Percentiles rank a stretch among this genome's conserved stretches.
Conservation (phyloP, 768 basidiomycete genomes). For the Melanogaster broomeanus region DNA sequence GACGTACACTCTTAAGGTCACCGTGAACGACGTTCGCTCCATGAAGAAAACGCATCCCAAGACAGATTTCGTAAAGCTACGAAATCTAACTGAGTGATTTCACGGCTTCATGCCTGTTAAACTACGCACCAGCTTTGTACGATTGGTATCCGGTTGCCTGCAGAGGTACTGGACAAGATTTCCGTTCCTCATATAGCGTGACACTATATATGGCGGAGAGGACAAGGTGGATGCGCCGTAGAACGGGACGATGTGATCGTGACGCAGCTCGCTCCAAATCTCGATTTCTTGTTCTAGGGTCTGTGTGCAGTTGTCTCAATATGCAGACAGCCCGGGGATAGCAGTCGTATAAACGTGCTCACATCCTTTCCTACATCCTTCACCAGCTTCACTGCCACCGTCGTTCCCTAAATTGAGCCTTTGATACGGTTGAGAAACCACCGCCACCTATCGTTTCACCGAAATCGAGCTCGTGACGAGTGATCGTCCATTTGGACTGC, state of each 20-base stretch:
- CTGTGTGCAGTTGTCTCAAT: background rate
- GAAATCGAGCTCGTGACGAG: conserved; percentile 27
- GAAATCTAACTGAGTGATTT: background rate
- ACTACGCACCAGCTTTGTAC: background rate
- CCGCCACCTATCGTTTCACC: conserved; percentile 25
- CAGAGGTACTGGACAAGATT: conserved; percentile 7
- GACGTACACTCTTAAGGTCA: conserved; percentile 29
- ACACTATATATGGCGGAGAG: conserved; percentile 6
- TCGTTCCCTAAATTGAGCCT: conserved; percentile 1
- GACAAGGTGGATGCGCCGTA: conserved; percentile 13
- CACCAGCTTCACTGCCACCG: conserved; percentile 4
- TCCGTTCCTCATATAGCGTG: conserved; percentile 8
- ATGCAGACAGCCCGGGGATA: background rate
- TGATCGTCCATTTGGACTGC: conserved; percentile 23
- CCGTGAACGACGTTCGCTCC: conserved; percentile 25
- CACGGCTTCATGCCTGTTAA: too few species aligned
- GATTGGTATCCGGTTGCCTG: background rate
- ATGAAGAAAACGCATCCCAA: conserved; percentile 16
- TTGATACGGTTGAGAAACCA: conserved; percentile 17
- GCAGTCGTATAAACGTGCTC: background rate
- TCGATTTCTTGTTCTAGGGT: conserved; percentile 5
- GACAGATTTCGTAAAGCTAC: conserved; percentile 14
- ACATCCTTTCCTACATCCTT: conserved; percentile 4
- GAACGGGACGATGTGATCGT: conserved; percentile 12
- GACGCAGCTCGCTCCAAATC: conserved; percentile 11